Evolutionary conservation across 257 asterid species (phyloP).

Genomic region (Solanum acaule): DNA sequence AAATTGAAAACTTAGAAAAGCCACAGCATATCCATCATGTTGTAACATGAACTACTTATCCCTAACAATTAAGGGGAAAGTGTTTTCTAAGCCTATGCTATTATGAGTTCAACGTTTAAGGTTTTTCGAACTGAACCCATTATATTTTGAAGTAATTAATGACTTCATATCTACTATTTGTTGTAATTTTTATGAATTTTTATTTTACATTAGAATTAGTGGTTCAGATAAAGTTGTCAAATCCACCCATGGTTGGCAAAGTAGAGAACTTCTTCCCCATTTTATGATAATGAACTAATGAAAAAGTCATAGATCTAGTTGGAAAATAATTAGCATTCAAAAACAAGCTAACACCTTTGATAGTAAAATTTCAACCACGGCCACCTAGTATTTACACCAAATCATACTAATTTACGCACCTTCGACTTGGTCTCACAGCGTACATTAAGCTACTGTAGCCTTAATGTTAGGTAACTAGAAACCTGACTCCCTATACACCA

Average conservation of each 20-base stretch:
- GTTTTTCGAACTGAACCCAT: neutral
- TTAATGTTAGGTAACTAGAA: conserved; percentile 22
- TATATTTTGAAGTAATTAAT: neutral
- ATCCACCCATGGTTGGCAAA: neutral
- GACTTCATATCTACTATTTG: neutral
- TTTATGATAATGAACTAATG: neutral
- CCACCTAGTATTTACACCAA: neutral
- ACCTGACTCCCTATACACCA: conserved; percentile 24
- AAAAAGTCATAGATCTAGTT: neutral
- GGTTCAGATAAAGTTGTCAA: neutral
- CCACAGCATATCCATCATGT: neutral
- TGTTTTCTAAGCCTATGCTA: neutral
- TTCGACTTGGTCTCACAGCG: conserved; percentile 35
- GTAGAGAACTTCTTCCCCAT: neutral
- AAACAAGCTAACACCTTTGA: neutral
- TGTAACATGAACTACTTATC: neutral
- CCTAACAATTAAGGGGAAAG: neutral
- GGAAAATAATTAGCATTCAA: neutral
- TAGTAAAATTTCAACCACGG: neutral
- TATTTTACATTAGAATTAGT: neutral
- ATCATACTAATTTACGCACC: conserved; percentile 1
- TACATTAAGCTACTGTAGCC: conserved; percentile 32
- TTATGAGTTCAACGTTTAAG: neutral
- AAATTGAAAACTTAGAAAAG: neutral
- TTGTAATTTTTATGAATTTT: neutral